These are phyloP conservation scores for Cubamyces lactineus DNA, from an alignment of 768 basidiomycete species.

Conservation along the genomic window DNA sequence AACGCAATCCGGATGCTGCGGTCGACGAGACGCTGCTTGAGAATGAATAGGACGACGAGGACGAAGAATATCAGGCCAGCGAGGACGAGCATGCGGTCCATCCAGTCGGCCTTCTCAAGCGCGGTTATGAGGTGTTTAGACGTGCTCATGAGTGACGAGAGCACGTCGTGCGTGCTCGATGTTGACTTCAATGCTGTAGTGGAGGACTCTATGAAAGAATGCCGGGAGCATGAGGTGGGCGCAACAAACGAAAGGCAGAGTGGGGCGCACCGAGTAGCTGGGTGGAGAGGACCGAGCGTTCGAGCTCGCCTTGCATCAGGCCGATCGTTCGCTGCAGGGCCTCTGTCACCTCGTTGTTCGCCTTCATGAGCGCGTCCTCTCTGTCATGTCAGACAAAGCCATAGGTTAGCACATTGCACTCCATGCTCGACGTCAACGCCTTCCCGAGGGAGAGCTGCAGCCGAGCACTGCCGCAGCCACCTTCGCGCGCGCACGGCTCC, in stretches of 20 bases:
- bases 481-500: no score
- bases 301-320: slow-evolving; percentile 91
- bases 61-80: slow-evolving; percentile 81
- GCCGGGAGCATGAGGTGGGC: no score
- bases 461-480: no score
- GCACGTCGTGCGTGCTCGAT: slow-evolving; percentile 74
- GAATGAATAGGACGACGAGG: slow-evolving; percentile 80
- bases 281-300: slow-evolving; percentile 80
- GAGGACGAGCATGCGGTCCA: slow-evolving; percentile 87
- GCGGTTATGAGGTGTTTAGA: slow-evolving; percentile 86
- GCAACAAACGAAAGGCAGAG: not conserved
- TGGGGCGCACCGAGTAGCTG: slow-evolving; percentile 74
- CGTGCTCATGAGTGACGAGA: slow-evolving; percentile 69
- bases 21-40: slow-evolving; percentile 88
- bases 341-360: slow-evolving; percentile 88
- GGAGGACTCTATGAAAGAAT: slow-evolving; percentile 61
- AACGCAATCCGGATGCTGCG: slow-evolving; percentile 76
- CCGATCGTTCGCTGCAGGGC: slow-evolving; percentile 81
- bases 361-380: slow-evolving; percentile 86
- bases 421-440: not conserved
- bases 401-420: not conserved
- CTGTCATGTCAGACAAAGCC: slow-evolving; percentile 37
- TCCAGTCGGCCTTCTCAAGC: slow-evolving; percentile 88
- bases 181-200: slow-evolving; percentile 77
- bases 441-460: no score